These are phyloP conservation scores for Alternaria infectoria DNA, from an alignment of 2,329 filamentous ascomycete genomes.

Conservation along the genomic window DNA sequence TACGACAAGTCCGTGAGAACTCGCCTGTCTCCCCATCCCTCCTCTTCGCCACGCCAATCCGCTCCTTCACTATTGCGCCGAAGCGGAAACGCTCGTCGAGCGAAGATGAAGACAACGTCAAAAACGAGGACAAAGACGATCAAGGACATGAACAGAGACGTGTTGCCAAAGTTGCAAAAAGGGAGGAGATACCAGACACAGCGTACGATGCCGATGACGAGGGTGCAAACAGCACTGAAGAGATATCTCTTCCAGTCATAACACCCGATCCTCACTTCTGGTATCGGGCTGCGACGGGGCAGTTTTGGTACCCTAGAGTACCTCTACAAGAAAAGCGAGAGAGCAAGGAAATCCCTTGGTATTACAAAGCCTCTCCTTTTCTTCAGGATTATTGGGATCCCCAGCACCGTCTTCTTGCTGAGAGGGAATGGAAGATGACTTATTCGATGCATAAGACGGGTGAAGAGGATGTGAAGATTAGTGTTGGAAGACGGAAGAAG, in stretches of 20 bases:
- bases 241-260: not conserved
- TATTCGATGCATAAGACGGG: not conserved
- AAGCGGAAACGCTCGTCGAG: not conserved
- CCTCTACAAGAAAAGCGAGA: not conserved
- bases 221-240: not conserved
- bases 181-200: not conserved
- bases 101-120: not conserved
- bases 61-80: not conserved
- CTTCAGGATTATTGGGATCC: not conserved
- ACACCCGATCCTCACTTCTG: not conserved
- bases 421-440: not conserved
- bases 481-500: not conserved
- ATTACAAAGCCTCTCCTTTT: rapidly evolving
- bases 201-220: not conserved
- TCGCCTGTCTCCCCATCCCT: not conserved
- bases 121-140: not conserved
- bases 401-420: rapidly evolving
- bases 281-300: not conserved
- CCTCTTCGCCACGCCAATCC: not conserved
- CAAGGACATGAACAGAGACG: not conserved
- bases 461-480: not conserved
- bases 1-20: not conserved
- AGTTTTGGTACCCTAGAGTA: not conserved
- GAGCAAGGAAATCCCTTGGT: not conserved
- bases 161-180: not conserved